These are phyloP conservation scores for Citrus maxima DNA, from an alignment of 345 rosid genomes.

Conservation along the genomic window DNA sequence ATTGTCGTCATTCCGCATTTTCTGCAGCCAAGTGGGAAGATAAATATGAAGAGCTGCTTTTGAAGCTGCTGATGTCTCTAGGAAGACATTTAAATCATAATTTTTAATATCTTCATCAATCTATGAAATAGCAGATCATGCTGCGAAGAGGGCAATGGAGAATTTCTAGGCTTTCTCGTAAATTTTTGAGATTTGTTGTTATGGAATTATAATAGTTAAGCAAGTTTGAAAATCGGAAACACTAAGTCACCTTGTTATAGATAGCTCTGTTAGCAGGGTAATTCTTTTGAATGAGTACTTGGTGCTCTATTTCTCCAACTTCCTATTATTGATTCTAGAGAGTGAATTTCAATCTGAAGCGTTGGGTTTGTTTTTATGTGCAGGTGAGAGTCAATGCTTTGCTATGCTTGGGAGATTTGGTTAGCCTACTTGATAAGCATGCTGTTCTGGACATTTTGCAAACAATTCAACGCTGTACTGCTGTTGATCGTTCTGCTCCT, in stretches of 20 bases:
- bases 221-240: neutral
- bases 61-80: too few relatives aligned
- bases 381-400: conserved; percentile 97
- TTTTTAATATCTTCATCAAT: too few relatives aligned
- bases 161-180: neutral
- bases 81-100: too few relatives aligned
- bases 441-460: conserved; percentile 69
- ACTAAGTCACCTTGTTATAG: neutral
- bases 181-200: neutral
- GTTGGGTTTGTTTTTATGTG: conserved; percentile 16
- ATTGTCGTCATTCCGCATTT: too few relatives aligned
- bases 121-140: too few relatives aligned
- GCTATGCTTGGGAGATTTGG: conserved; percentile 81
- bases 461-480: conserved; percentile 90
- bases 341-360: conserved; percentile 12
- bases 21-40: too few relatives aligned
- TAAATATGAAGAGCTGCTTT: too few relatives aligned
- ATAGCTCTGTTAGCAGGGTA: neutral
- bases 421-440: conserved; percentile 68
- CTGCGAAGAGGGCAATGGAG: neutral
- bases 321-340: neutral
- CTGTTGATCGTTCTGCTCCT: conserved; percentile 94
- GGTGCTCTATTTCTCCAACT: neutral
- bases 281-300: neutral
- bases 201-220: neutral